Conservation (phyloP, 495 filamentous ascomycete genomes). For the Tuber aestivum region DNA sequence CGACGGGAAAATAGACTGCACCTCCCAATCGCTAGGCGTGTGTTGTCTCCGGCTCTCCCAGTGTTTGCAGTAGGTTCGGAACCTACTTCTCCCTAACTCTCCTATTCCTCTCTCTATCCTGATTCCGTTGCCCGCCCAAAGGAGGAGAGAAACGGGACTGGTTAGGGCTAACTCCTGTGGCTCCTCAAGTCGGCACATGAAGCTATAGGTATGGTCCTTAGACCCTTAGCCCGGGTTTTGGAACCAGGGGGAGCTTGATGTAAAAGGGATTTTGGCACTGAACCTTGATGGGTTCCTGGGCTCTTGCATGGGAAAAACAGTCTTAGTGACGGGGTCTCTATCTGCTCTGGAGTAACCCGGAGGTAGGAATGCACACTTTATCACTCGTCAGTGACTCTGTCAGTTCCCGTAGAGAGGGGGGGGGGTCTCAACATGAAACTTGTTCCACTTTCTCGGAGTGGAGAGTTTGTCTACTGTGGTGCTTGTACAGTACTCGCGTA, state of each 20-base stretch:
- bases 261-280: neutral
- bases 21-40: neutral
- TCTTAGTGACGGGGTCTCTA: neutral
- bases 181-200: neutral
- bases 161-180: neutral
- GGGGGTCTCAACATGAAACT: neutral
- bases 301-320: neutral
- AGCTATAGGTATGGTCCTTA: neutral
- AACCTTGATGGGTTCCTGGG: neutral
- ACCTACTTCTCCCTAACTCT: neutral
- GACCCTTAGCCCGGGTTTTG: neutral
- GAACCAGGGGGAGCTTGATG: neutral
- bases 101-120: neutral
- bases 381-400: conserved; percentile 1
- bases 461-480: neutral
- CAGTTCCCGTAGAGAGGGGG: neutral
- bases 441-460: neutral
- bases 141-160: neutral
- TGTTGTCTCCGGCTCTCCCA: neutral
- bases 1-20: neutral
- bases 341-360: neutral
- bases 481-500: no score
- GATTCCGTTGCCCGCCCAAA: neutral
- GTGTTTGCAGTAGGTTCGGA: neutral
- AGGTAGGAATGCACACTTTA: neutral